Base-by-base conservation (phyloP, 108 stramenopile species). In the Cyclotella sp. region DNA sequence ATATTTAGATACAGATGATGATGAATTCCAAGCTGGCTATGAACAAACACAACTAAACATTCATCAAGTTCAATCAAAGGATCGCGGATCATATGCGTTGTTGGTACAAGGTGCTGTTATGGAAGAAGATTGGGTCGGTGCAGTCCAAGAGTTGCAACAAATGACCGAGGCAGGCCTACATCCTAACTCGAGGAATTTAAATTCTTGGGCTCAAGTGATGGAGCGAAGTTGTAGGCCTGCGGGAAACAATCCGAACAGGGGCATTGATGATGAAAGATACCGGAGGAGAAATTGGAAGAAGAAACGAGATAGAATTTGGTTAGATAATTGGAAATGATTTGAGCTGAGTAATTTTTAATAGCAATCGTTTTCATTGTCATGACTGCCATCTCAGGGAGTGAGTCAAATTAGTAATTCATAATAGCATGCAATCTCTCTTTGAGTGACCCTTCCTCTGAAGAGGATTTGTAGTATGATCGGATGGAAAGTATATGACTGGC, bases 151-250 rank as follows among this genome's bases (percentile, higher is more conserved):
- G 21, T 68, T 94, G 74, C 54, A 63, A 30, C 66, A 85, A 46
- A 94, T 94, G 93, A 90, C 89, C 27, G 83, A 83, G 13, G 86
- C 88, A 13, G 93, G 93, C 41, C 51, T 91, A 19, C 84, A 90
- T 79, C 93, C 93, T 53, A 89, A 81, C 27, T 61, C 77, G 34
- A 87, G 90, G 51, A 83, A 90, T 80, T 79, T 89, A 47, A 91
- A 90, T 72, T 24, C 72, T 15, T 94, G 93, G 93, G 81, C 81
- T 46, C 89, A 94, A 81, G 87, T 57, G 16, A 70, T 72, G 65
- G 78, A 79, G 28, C 66, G 59, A 49, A 75, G 70, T 42, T 70
- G 75, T 29, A 75, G 70, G 14, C 70, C 75, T 54, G 24, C 75
- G n/a, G 69, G 70, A 44, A 60, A 60, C 29, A 29, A 60, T 34